phyloP scores from a whole-genome alignment of 2,329 filamentous ascomycete species.

The Ophiostoma himal-ulmi region DNA sequence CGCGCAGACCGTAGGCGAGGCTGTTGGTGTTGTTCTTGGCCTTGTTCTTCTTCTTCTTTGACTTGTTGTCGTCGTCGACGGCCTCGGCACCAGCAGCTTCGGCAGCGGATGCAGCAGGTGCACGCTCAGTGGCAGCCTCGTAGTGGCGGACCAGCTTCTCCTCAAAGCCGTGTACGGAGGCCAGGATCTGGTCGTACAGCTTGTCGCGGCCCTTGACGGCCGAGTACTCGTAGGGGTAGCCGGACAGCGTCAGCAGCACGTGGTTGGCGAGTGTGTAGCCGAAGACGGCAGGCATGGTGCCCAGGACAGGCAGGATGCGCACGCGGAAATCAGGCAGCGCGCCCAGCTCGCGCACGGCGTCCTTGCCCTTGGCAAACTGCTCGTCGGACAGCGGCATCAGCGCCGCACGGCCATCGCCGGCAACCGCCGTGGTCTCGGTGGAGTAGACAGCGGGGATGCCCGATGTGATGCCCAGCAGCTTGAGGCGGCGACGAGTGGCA shows the following conservation, averaged over 20 bases:
- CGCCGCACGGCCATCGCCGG: constrained; percentile 80
- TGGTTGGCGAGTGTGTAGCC: constrained; percentile 89
- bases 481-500: constrained; percentile 72
- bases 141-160: constrained; percentile 60
- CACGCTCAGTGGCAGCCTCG: not conserved
- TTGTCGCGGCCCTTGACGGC: constrained; percentile 79
- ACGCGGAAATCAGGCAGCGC: constrained; percentile 90
- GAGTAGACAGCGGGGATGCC: constrained; percentile 93
- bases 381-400: constrained; percentile 81
- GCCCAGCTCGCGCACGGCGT: constrained; percentile 73
- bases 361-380: constrained; percentile 72
- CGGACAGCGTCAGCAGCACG: constrained; percentile 70
- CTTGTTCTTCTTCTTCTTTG: constrained; percentile 11
- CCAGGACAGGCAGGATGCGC: constrained; percentile 87
- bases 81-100: not conserved
- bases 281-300: constrained; percentile 96
- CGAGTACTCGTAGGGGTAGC: constrained; percentile 81
- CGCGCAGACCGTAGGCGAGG: constrained; percentile 64
- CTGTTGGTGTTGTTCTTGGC: constrained; percentile 27
- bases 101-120: too few relatives aligned
- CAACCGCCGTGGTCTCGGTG: constrained; percentile 60
- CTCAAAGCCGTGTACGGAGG: constrained; percentile 68
- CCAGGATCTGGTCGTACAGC: constrained; percentile 81
- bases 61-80: not conserved
- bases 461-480: constrained; percentile 68